Conservation (phyloP, 139 green algal species). For the Diplosphaera chodatii region DNA sequence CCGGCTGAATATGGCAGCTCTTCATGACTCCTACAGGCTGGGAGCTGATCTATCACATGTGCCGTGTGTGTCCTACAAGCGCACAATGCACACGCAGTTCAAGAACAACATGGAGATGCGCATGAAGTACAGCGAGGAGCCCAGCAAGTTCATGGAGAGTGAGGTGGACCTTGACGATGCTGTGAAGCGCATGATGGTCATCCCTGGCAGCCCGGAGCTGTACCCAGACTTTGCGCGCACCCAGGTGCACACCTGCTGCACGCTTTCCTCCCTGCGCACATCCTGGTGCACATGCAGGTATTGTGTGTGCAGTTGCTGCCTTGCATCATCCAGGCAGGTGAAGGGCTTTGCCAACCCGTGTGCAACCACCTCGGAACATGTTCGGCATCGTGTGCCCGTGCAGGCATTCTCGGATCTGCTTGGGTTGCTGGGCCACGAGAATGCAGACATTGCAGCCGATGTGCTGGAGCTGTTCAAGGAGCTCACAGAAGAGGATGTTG, state of each 20-base stretch:
- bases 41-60: too few species aligned
- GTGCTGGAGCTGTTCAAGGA: slow-evolving; percentile 77
- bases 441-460: slow-evolving; percentile 82
- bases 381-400: too few species aligned
- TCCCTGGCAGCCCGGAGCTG: slow-evolving; percentile 61
- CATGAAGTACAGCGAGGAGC: slow-evolving; percentile 76
- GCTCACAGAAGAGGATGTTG: slow-evolving; percentile 79
- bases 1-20: neutral
- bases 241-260: neutral
- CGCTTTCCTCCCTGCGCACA: too few species aligned
- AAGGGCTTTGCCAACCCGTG: too few species aligned
- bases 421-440: slow-evolving; percentile 86
- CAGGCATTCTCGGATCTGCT: slow-evolving; percentile 63
- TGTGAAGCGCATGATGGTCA: slow-evolving; percentile 45
- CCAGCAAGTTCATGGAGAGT: slow-evolving; percentile 87
- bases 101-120: slow-evolving; percentile 76
- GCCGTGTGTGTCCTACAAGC: too few species aligned
- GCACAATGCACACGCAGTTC: slow-evolving; percentile 26
- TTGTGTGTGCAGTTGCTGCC: too few species aligned
- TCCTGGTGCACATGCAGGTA: too few species aligned
- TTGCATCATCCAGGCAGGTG: too few species aligned
- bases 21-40: neutral
- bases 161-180: slow-evolving; percentile 91
- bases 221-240: slow-evolving; percentile 80
- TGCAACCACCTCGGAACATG: too few species aligned